phyloP scores from a whole-genome alignment of 176 grass and related monocot genomes.

The Triticum dicoccoides region DNA sequence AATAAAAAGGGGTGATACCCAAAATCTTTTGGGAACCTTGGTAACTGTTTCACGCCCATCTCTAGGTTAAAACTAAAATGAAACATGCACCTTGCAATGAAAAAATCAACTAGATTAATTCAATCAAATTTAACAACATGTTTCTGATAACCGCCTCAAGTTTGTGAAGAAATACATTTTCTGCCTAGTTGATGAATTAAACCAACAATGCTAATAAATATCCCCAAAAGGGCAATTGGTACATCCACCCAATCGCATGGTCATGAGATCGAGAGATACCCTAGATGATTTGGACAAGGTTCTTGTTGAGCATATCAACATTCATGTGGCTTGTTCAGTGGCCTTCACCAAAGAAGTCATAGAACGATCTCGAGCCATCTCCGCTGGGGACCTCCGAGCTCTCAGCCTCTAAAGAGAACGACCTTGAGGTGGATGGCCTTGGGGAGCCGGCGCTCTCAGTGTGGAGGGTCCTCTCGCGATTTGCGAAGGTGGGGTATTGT shows the following conservation, averaged over 20 bases:
- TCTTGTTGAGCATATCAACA: not conserved
- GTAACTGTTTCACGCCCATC: not conserved
- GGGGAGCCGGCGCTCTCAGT: not conserved
- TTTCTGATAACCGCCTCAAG: not conserved
- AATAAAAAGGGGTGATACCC: not conserved
- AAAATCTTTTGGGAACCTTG: not conserved
- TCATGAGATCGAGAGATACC: not conserved
- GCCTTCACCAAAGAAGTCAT: conserved; percentile 45
- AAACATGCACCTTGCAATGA: not conserved
- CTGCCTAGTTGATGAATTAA: not conserved
- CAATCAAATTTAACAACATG: not conserved
- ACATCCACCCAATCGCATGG: not conserved
- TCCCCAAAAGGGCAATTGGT: not conserved
- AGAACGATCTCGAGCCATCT: not conserved
- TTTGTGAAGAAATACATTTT: conserved; percentile 10
- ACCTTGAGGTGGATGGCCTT: not conserved
- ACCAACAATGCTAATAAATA: not conserved
- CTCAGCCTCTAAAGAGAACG: not conserved
- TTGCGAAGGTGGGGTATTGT: conserved; percentile 33
- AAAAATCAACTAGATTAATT: not conserved
- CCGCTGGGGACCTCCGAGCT: not conserved
- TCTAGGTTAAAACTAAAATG: not conserved
- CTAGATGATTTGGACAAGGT: not conserved
- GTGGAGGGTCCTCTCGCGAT: not conserved
- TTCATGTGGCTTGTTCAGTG: not conserved